A percentile compares a stretch with the other conserved stretches of the same genome.
phyloP scores from a whole-genome alignment of 768 basidiomycete genomes.

The Termitomyces sp. region DNA sequence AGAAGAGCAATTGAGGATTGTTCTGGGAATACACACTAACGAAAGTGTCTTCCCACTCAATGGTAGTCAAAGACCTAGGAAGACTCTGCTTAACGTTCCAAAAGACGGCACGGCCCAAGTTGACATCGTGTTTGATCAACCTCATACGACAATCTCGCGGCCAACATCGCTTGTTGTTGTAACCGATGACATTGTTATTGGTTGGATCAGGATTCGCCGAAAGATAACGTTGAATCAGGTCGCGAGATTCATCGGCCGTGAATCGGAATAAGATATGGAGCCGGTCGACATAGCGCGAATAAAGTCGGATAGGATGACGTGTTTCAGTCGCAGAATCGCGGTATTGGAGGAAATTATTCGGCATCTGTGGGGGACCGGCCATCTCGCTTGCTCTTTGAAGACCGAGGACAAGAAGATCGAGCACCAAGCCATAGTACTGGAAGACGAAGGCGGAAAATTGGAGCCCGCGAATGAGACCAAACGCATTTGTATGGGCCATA shows the following conservation, averaged over 20 bases:
- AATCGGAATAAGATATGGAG: constrained; percentile 97
- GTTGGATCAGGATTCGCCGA: constrained; percentile 98
- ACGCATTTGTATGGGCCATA: constrained; percentile 98
- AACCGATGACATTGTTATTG: constrained; percentile 98
- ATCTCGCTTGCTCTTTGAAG: constrained; percentile 98
- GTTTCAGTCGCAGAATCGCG: constrained; percentile 94
- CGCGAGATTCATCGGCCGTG: constrained; percentile 93
- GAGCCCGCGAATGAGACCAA: constrained; percentile 93
- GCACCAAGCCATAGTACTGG: constrained; percentile 95
- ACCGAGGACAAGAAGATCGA: constrained; percentile 93
- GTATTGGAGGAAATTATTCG: constrained; percentile 98
- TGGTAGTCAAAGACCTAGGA: constrained; percentile 93
- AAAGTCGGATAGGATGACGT: constrained; percentile 95
- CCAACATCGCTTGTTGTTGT: constrained; percentile 99
- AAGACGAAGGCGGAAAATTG: constrained; percentile 99
- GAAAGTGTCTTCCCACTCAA: constrained; percentile 99
- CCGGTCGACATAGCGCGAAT: constrained; percentile 94
- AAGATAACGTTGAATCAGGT: constrained; percentile 96
- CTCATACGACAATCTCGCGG: constrained; percentile 99
- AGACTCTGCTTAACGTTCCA: constrained; percentile 99
- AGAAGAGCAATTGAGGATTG: constrained; percentile 96
- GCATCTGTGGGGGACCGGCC: constrained; percentile 96
- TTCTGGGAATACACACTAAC: constrained; percentile 96
- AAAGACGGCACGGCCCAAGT: constrained; percentile 95
- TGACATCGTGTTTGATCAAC: constrained; percentile 98